Evolutionary conservation across 495 filamentous ascomycete genomes (phyloP).

Genomic region (Penicillium roqueforti): DNA sequence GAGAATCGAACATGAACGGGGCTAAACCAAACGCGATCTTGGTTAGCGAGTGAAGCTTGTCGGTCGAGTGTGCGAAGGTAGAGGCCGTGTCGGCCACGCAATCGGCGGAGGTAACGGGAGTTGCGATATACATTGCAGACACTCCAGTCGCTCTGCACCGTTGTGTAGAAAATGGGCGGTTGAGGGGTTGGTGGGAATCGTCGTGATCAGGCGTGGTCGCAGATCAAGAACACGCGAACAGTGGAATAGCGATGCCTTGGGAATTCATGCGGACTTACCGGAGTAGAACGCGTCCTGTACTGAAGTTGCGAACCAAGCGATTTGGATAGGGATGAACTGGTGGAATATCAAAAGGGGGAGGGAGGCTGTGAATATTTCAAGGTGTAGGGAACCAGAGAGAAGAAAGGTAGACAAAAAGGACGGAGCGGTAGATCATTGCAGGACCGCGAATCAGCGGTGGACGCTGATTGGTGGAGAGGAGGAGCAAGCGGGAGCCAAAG

Average conservation of each 20-base stretch:
- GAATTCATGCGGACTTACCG: slow-evolving; percentile 8
- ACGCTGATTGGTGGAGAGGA: slow-evolving; percentile 43
- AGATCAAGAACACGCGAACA: slow-evolving; percentile 4
- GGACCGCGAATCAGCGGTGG: slow-evolving; percentile 27
- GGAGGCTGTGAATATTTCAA: slow-evolving; percentile 16
- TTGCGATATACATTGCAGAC: not conserved
- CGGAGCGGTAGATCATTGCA: slow-evolving; percentile 28
- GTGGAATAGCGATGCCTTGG: not conserved
- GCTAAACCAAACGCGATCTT: slow-evolving; percentile 22
- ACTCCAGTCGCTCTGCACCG: not conserved
- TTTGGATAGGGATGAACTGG: slow-evolving; percentile 13
- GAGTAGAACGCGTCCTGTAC: slow-evolving; percentile 23
- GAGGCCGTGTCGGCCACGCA: slow-evolving; percentile 4
- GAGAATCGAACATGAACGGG: slow-evolving; percentile 20
- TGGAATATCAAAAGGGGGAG: slow-evolving; percentile 18
- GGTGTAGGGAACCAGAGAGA: slow-evolving; percentile 27
- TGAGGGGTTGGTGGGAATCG: not conserved
- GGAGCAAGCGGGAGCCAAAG: slow-evolving; percentile 38
- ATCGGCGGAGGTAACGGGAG: not conserved
- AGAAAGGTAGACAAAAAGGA: slow-evolving; percentile 42
- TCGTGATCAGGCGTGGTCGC: slow-evolving; percentile 7
- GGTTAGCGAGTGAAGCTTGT: slow-evolving; percentile 10
- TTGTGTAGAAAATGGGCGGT: not conserved
- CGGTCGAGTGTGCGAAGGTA: not conserved
- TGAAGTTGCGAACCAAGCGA: not conserved